Base-by-base conservation (phyloP, 1,284 basidiomycete genomes). In the Trichosporon asahii region DNA sequence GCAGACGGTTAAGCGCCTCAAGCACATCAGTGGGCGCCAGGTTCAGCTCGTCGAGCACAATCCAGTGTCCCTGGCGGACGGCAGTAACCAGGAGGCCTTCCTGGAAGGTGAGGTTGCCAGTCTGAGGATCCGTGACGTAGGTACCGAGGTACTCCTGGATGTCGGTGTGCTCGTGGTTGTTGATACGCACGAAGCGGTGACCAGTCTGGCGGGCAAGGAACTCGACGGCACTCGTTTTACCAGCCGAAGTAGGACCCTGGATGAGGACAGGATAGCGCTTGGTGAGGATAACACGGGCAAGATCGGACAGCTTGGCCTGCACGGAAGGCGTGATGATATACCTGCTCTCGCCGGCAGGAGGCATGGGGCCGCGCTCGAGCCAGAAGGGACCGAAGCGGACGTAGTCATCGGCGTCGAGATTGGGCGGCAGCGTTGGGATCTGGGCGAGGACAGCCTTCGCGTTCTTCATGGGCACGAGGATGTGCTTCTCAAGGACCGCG, bases 161-260 rank as follows among this genome's bases (percentile, higher is more conserved):
- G 82, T 99, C 97, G 4, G 97, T 99, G 80, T 99, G 97, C 78
- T 99, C 97, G 85, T 99, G 97, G 78, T 99, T 99, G 85, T 99
- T 99, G 88, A 99, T 98, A 44, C 97, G 92, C 31, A 99, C 90
- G 80, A 99, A 99, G 33, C 89, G 89, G 85, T 99, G 97, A 0
- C 97, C 96, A 0, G 96, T 98, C 70, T 92, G 88, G 71, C 89
- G 89, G 1, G 97, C 96, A 25, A 99, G 89, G 82, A 97, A 98
- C 84, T 98, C 95, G 69, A 99, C 90, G 0, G 97, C 93, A 79
- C 93, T 96, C 1, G 97, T 99, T 85, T 99, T 99, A 53, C 97
- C 97, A 67, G 92, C 93, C 1, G 96, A 98, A 0, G 97, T 99
- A 0, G 97, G 97, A 2, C 97, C 97, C 85, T 99, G 97, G 73